Evolutionary conservation across 345 rosid species (phyloP).

Genomic region (Crucihimalaya himalaica): DNA sequence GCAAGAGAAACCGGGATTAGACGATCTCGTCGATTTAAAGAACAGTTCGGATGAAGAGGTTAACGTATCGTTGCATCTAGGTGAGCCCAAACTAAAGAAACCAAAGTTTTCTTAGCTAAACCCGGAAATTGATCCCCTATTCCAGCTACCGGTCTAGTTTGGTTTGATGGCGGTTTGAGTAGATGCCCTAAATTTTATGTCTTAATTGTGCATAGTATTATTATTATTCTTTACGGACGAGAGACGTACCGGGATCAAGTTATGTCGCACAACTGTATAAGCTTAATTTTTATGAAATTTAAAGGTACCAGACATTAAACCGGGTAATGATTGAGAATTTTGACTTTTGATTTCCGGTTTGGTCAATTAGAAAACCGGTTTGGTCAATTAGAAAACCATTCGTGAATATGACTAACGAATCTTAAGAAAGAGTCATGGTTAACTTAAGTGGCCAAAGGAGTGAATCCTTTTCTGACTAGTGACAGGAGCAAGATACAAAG

Average conservation of each 20-base stretch:
- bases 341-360: constrained; percentile 17
- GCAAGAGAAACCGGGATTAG: constrained; percentile 39
- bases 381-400: neutral
- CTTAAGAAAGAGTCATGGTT: neutral
- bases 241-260: neutral
- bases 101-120: constrained; percentile 31
- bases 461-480: constrained; percentile 1
- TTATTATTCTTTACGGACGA: constrained; percentile 26
- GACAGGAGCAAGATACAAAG: neutral
- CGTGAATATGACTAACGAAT: neutral
- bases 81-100: constrained; percentile 54
- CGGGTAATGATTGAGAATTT: neutral
- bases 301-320: neutral
- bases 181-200: neutral
- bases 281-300: constrained; percentile 4
- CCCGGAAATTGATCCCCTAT: neutral
- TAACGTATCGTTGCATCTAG: constrained; percentile 67
- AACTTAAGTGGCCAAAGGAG: constrained; percentile 3
- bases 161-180: constrained; percentile 20
- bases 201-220: constrained; percentile 32
- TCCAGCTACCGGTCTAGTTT: constrained; percentile 24
- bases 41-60: constrained; percentile 57
- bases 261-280: constrained; percentile 12
- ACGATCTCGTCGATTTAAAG: constrained; percentile 57
- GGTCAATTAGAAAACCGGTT: neutral